Conservation (phyloP, 202 grass and related monocot genomes). For the Digitaria exilis region DNA sequence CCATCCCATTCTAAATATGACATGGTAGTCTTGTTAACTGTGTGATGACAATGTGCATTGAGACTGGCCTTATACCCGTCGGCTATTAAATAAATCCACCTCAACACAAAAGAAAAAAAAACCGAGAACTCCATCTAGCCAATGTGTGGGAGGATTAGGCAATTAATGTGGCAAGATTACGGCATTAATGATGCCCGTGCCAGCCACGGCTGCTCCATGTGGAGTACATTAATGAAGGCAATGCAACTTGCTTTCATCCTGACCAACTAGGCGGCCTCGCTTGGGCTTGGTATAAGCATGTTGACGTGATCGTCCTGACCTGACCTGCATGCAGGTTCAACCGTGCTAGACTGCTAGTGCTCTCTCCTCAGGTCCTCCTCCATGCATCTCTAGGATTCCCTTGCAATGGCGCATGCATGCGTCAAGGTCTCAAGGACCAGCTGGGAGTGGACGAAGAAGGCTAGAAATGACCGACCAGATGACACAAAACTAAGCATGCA, state of each 20-base stretch:
- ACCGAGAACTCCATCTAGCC: background rate
- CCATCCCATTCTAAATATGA: too few relatives aligned
- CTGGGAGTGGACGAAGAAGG: background rate
- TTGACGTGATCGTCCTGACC: background rate
- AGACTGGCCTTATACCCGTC: too few relatives aligned
- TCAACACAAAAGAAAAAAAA: background rate
- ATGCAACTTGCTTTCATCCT: constrained; percentile 8
- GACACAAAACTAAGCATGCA: background rate
- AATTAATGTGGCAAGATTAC: constrained; percentile 43
- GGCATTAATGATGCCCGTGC: constrained; percentile 43
- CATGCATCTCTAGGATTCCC: constrained; percentile 18
- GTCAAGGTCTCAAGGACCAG: background rate
- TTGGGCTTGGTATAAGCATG: too few relatives aligned
- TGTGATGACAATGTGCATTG: too few relatives aligned
- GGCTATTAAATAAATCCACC: background rate
- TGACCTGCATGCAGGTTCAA: background rate
- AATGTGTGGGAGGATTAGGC: constrained; percentile 33
- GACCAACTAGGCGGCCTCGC: background rate
- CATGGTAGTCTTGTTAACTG: too few relatives aligned
- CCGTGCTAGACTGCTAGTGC: too few relatives aligned
- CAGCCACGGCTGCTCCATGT: constrained; percentile 28
- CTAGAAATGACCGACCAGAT: constrained; percentile 20
- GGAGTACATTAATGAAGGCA: constrained; percentile 49
- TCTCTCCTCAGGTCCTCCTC: background rate
- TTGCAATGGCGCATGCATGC: constrained; percentile 11